Evolutionary conservation across 805 yeast species (phyloP), one percentile per base, ranked within the genome.

Genomic region (Cyberlindnera veronae): DNA sequence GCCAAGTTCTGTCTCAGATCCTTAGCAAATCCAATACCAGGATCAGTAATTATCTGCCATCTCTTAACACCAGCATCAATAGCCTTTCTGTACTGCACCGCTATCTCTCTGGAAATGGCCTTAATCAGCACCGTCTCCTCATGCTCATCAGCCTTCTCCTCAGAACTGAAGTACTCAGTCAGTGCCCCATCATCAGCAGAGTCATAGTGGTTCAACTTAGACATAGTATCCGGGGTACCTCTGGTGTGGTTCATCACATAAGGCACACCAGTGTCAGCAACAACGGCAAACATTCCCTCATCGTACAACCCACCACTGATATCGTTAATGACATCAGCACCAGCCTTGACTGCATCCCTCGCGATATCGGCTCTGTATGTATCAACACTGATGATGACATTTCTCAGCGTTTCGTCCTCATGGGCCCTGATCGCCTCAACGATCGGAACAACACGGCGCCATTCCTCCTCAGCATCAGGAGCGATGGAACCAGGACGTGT

Each of bases 21-120:
- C 60, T 93, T 93, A n/a, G 98, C 97, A 63, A 93, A 93, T 2
- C 99, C 99, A 30, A 93, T 64, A 2, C 99, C 99, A 1, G 99
- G 99, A 58, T 93, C 99, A 4, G 89, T 55, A 14, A 93, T 78
- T 3, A 93, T 67, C 62, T 93, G 98, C 96, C 96, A 93, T 61
- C 91, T 79, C 43, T 72, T 69, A 2, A 91, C 77, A 5, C 96
- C 96, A 0, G 60, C 64, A 1, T 50, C 53, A 32, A 75, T 63
- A 11, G 95, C 95, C 39, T 65, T 69, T 0, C 60, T 50, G 21
- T 88, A 69, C 40, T 77, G 75, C 3, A 50, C 48, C 8, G 79
- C 66, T 37, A 91, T 63, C 59, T 93, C 99, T 34, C 76, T 61
- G 6, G 82, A 74, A 5, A 88, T 71, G 3, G 76, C 80, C 32